Conservation (phyloP, 2,329 filamentous ascomycete species). For the Ophiostoma sp. region DNA sequence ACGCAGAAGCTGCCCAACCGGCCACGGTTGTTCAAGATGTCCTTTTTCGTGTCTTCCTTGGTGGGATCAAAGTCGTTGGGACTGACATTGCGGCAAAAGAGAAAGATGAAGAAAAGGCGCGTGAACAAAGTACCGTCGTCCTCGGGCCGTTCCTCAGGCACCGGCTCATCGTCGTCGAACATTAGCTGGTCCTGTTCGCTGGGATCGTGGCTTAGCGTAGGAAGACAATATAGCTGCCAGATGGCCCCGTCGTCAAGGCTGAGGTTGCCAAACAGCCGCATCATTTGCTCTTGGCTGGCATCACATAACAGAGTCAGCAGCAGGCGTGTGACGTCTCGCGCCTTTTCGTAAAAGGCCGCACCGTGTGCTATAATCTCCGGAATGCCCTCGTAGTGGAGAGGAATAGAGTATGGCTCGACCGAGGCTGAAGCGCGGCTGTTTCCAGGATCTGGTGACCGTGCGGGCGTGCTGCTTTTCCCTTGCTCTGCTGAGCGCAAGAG, state of each 20-base stretch:
- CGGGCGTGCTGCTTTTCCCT: not conserved
- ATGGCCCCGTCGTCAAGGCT: conserved; percentile 12
- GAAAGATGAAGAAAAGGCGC: conserved; percentile 30
- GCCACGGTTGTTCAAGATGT: conserved; percentile 21
- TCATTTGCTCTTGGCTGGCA: conserved; percentile 16
- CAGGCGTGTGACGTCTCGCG: conserved; percentile 22
- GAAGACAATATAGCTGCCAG: conserved; percentile 24
- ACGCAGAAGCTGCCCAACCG: conserved; percentile 28
- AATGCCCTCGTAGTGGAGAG: conserved; percentile 15
- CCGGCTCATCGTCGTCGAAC: not conserved
- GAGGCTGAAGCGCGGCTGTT: not conserved
- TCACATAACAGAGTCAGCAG: conserved; percentile 25
- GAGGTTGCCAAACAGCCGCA: conserved; percentile 18
- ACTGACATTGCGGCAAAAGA: conserved; percentile 20
- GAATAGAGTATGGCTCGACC: not conserved
- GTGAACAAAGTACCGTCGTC: conserved; percentile 24
- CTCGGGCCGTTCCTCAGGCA: not conserved
- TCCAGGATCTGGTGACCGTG: not conserved
- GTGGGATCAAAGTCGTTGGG: conserved; percentile 17
- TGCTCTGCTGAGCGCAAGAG: not conserved
- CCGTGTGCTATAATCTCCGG: conserved; percentile 24
- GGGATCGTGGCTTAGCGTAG: not conserved
- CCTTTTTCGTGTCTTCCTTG: conserved; percentile 10
- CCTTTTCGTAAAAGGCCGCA: conserved; percentile 21
- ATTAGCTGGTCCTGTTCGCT: not conserved